Evolutionary conservation across 2,329 filamentous ascomycete genomes (phyloP).

Genomic region (Cladophialophora psammophila): DNA sequence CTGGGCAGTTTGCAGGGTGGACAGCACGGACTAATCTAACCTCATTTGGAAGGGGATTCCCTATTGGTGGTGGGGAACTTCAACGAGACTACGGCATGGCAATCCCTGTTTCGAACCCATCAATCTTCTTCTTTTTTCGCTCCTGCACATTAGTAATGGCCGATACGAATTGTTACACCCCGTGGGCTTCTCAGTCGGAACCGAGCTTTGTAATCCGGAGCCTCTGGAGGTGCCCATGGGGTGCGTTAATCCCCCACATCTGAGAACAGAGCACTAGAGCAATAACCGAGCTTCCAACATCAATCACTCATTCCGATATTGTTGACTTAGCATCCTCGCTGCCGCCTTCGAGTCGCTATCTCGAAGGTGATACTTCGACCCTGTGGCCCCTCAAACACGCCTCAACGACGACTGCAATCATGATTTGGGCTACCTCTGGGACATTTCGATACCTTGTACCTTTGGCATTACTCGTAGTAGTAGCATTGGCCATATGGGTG

Average conservation of each 20-base stretch:
- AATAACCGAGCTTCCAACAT: background rate
- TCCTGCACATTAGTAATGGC: background rate
- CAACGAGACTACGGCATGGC: no score
- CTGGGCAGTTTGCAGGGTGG: no score
- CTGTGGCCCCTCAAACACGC: background rate
- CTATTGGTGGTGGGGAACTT: background rate
- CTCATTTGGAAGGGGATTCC: constrained; percentile 5
- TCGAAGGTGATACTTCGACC: background rate
- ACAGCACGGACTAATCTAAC: constrained; percentile 18
- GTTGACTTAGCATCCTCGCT: background rate
- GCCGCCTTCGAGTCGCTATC: background rate
- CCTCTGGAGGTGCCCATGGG: background rate
- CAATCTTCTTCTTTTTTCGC: background rate
- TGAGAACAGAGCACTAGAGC: background rate
- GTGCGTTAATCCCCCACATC: background rate
- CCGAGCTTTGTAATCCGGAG: background rate
- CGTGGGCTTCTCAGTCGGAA: background rate
- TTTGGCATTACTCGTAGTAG: constrained; percentile 4
- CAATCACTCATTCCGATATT: no score
- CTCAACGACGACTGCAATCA: background rate
- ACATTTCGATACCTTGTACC: constrained; percentile 3
- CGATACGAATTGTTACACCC: background rate
- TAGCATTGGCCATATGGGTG: constrained; percentile 3
- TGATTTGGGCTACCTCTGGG: background rate
- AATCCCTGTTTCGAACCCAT: no score